Base-by-base conservation (phyloP, 106 monocot genomes). In the Dendrobium nobile region DNA sequence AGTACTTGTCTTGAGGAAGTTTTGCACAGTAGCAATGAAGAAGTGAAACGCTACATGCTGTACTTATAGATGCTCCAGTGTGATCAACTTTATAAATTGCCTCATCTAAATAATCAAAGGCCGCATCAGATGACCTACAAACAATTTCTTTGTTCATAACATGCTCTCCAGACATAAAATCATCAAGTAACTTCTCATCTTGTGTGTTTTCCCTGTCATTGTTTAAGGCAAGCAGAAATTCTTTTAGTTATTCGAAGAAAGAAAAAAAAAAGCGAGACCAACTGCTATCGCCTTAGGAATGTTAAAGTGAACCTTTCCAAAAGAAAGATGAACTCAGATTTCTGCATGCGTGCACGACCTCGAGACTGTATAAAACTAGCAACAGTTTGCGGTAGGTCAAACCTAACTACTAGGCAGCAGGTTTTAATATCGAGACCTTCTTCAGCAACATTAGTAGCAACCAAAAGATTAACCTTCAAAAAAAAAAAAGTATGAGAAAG, bases 401-500 rank as follows among this genome's bases (percentile, higher is more conserved):
- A 99, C 51, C 98, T 84, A 82, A 99, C 83, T n/a, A 99, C 98
- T 70, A 99, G 89, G 78, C 90, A 91, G 78, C 98, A 99, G 11
- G 95, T 95, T 40, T 91, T 93, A 84, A 99, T 95, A 79, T 99
- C 98, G 75, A 99, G 98, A 54, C 98, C 98, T 95, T 99, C 98
- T 88, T 99, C 98, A 79, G 93, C 98, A 20, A 99, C 98, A 87
- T 89, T 92, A 47, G 98, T 99, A 72, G 98, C 95, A 80, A 99
- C 88, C 82, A 99, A 82, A 80, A 99, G 95, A 87, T 99, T 99
- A 75, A 95, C 90, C 98, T 99, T 18, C 3, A 61, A 44, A 87
- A 45, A 84, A 45, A 45, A 74, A 79, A 45, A 45, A 9, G 1
- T 8, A 9, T 45, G 45, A 45, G 45, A 45, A 45, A 45, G 9